These are phyloP conservation scores for Hypomontagnella submonticulosa DNA, from an alignment of 495 filamentous ascomycete genomes.

Conservation along the genomic window DNA sequence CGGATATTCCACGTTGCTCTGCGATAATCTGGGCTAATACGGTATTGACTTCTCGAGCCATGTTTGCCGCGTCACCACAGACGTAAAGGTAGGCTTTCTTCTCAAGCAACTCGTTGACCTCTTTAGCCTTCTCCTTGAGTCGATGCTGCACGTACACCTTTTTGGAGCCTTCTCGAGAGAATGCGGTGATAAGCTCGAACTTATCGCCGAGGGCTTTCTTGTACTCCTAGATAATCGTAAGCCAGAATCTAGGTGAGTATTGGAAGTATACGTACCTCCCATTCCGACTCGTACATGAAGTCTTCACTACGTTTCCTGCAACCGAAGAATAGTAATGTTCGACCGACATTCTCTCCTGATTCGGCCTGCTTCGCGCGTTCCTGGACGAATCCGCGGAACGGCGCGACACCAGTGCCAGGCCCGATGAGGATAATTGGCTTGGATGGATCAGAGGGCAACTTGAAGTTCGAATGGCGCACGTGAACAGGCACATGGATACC, in stretches of 20 bases:
- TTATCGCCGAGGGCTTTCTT: slow-evolving; percentile 83
- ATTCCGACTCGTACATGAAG: slow-evolving; percentile 92
- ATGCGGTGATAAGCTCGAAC: slow-evolving; percentile 89
- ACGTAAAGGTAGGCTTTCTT: slow-evolving; percentile 96
- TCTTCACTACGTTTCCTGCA: slow-evolving; percentile 88
- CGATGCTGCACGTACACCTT: slow-evolving; percentile 99
- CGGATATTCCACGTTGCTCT: slow-evolving; percentile 79
- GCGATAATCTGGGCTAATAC: slow-evolving; percentile 86
- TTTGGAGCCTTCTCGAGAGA: slow-evolving; percentile 83
- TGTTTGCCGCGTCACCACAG: slow-evolving; percentile 97
- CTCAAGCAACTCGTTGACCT: slow-evolving; percentile 88
- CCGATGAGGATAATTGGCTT: slow-evolving; percentile 97
- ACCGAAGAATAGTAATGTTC: slow-evolving; percentile 93
- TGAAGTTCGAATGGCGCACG: slow-evolving; percentile 98
- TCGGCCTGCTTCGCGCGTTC: slow-evolving; percentile 85
- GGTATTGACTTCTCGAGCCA: slow-evolving; percentile 95
- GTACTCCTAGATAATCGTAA: slow-evolving; percentile 69
- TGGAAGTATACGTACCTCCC: slow-evolving; percentile 75
- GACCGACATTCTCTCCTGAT: slow-evolving; percentile 85
- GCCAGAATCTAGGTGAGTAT: slow-evolving; percentile 10
- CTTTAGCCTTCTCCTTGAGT: slow-evolving; percentile 80
- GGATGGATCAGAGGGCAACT: slow-evolving; percentile 92
- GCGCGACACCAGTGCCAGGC: slow-evolving; percentile 95
- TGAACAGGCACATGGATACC: slow-evolving; percentile 96
- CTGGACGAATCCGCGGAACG: slow-evolving; percentile 94